Base-by-base conservation (phyloP, 2,329 filamentous ascomycete genomes). In the Colletotrichum tamarilloi region DNA sequence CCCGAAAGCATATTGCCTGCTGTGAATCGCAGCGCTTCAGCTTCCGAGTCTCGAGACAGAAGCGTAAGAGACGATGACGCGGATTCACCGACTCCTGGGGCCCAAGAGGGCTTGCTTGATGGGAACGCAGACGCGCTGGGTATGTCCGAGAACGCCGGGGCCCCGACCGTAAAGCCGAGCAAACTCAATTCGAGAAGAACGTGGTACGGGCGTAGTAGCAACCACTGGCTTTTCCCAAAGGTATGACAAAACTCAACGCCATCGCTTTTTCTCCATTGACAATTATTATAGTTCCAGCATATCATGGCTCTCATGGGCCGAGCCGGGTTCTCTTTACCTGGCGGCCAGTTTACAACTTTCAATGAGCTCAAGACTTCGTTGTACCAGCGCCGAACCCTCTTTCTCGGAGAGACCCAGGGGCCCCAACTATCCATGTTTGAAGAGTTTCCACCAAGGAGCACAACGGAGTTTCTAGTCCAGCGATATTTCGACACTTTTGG, bases 391-490 rank as follows among this genome's bases (percentile, higher is more conserved):
- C 58, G 58, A 6, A 46, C 35, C 6, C 38, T 62, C 5, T 30
- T 62, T 26, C 58, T 46, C 14, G 58, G 26, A 22, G 58, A 49
- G 22, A 3, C 58, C 16, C 24, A 46, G 2, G 58, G 24, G 9
- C 24, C 58, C 16, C 58, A 62, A 16, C 16, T 38, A 22, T 60
- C 58, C n/a, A 49, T 62, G 14, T 46, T 49, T 58, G n/a, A 30
- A 35, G 32, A 42, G 24, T 62, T 62, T 9, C 58, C 62, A 64
- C 82, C 83, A 71, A 82, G 90, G 75, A 89, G 86, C 1, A 76
- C 80, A 5, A 89, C 86, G 88, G 88, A 91, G 19, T 78, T 78
- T 73, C 83, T 85, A 57, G 91, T 85, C 78, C 88, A 84, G 14
- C 75, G 4, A 79, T 79, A 76, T 28, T 62, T 62, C 24, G 14